These are phyloP conservation scores for Aphanocladium album DNA, from an alignment of 2,329 filamentous ascomycete genomes.

Conservation along the genomic window DNA sequence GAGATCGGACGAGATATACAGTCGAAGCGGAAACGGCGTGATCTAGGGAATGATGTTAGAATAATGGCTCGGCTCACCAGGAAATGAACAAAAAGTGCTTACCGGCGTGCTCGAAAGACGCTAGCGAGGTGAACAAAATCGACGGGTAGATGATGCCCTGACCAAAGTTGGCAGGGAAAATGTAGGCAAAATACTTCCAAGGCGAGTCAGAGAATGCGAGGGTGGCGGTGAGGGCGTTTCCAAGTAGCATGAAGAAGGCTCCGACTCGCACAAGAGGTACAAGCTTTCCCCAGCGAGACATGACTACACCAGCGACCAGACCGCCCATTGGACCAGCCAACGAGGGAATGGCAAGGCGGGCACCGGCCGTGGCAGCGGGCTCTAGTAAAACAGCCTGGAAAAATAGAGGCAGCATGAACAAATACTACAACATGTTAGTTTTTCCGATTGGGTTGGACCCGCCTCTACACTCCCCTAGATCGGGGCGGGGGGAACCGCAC, in stretches of 20 bases:
- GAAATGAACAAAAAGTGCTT: conserved; percentile 22
- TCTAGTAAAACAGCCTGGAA: conserved; percentile 64
- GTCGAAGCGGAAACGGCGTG: conserved; percentile 59
- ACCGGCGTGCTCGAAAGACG: conserved; percentile 58
- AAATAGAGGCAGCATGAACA: conserved; percentile 67
- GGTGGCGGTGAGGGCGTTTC: conserved; percentile 47
- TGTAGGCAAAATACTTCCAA: conserved; percentile 52
- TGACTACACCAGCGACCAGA: conserved; percentile 51
- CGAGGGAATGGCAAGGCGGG: conserved; percentile 59
- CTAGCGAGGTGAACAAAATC: conserved; percentile 56
- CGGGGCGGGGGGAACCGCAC: no score
- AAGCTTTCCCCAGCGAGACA: conserved; percentile 51
- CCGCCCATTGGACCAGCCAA: conserved; percentile 54
- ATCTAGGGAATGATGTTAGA: conserved; percentile 33
- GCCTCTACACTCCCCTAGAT: no score
- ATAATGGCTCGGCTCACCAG: no score
- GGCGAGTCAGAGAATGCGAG: conserved; percentile 44
- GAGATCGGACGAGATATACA: conserved; percentile 58
- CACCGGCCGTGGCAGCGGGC: conserved; percentile 58
- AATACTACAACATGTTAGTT: conserved; percentile 36
- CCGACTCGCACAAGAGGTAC: conserved; percentile 48
- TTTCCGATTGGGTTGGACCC: no score
- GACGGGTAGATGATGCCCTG: conserved; percentile 56
- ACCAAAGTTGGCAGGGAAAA: conserved; percentile 54
- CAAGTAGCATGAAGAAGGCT: conserved; percentile 46